phyloP scores from a whole-genome alignment of 106 monocot genomes.

The Cymbidium sinense region DNA sequence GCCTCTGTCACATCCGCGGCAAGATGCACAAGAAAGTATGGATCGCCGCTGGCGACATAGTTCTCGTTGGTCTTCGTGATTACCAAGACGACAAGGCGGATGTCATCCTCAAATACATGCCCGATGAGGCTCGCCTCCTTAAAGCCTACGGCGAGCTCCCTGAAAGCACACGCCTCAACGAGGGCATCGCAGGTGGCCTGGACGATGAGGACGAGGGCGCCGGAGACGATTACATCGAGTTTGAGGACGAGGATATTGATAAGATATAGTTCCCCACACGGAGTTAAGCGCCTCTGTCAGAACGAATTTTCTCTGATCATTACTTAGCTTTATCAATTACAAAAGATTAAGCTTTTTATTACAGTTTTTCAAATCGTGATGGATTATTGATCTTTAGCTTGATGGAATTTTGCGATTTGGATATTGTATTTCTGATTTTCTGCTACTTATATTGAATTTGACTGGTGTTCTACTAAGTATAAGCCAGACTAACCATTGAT shows the following conservation, averaged over 20 bases:
- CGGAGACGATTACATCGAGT: constrained; percentile 57
- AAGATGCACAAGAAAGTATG: constrained; percentile 79
- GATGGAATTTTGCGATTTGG: too few species aligned
- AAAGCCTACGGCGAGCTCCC: constrained; percentile 65
- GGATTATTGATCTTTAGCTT: too few species aligned
- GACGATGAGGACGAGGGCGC: constrained; percentile 53
- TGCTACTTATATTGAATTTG: too few species aligned
- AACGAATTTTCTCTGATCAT: too few species aligned
- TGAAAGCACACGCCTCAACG: constrained; percentile 49
- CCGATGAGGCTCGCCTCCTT: constrained; percentile 52
- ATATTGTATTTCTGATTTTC: too few species aligned
- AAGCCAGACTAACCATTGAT: too few species aligned
- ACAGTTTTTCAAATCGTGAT: too few species aligned
- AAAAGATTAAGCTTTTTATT: too few species aligned
- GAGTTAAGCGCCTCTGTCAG: too few species aligned
- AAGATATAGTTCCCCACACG: constrained; percentile 28
- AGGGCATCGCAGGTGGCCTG: constrained; percentile 47
- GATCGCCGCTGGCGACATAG: constrained; percentile 55
- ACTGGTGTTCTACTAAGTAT: too few species aligned
- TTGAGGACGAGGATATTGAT: constrained; percentile 65
- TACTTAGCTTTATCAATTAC: too few species aligned
- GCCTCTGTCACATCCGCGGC: constrained; percentile 59
- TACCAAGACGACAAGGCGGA: constrained; percentile 68
- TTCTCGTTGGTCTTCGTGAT: constrained; percentile 56
- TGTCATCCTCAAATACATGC: constrained; percentile 71